Percentiles rank a stretch among this genome's conserved stretches.
These are phyloP conservation scores for Penicillium mononematosum DNA, from an alignment of 495 filamentous ascomycete genomes.

Conservation along the genomic window DNA sequence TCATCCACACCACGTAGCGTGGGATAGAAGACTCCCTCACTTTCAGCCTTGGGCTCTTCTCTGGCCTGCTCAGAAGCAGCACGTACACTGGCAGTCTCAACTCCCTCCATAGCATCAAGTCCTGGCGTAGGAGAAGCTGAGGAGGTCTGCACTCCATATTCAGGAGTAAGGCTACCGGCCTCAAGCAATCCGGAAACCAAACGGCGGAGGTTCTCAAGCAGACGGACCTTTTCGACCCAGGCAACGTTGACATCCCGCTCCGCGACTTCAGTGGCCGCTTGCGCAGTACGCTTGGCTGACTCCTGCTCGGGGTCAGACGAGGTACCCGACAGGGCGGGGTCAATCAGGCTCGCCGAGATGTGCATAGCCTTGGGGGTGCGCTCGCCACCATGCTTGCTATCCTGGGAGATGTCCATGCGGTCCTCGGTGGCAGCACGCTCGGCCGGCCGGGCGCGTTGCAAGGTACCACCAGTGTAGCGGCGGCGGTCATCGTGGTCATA, in stretches of 20 bases:
- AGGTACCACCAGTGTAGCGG: conserved; percentile 80
- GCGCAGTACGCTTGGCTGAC: conserved; percentile 43
- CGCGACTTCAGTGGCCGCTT: conserved; percentile 46
- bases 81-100: conserved; percentile 29
- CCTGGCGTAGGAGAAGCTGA: conserved; percentile 23
- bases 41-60: conserved; percentile 28
- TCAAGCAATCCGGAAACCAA: conserved; percentile 66
- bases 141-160: conserved; percentile 18
- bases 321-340: conserved; percentile 47
- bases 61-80: conserved; percentile 19
- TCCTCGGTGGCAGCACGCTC: conserved; percentile 35
- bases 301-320: conserved; percentile 42
- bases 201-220: conserved; percentile 71
- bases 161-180: conserved; percentile 58
- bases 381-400: conserved; percentile 40
- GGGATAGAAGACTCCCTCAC: conserved; percentile 45
- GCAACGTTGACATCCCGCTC: conserved; percentile 59
- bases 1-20: conserved; percentile 44
- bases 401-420: conserved; percentile 58
- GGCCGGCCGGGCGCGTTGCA: conserved; percentile 68
- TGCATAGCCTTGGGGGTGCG: conserved; percentile 41
- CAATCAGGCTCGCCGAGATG: conserved; percentile 53
- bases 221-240: conserved; percentile 82
- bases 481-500: conserved; percentile 81
- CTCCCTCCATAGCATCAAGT: conserved; percentile 42